Conservation (phyloP, 1,284 basidiomycete species). For the Ustilago sp. region DNA sequence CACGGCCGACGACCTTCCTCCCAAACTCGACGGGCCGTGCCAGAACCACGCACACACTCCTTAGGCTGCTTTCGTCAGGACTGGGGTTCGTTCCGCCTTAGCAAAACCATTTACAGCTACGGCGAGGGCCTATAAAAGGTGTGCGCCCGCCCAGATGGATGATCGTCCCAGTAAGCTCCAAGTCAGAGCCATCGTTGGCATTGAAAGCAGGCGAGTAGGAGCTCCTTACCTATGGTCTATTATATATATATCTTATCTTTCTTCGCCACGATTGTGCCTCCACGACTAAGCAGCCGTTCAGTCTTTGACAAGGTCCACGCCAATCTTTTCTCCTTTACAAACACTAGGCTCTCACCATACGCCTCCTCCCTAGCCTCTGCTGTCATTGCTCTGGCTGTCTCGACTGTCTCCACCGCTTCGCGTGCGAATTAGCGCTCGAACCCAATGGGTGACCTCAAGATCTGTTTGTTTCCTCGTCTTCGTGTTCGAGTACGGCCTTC, state of each 20-base stretch:
- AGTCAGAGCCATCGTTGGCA: too few species aligned
- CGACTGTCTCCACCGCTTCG: neutral
- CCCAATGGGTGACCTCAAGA: neutral
- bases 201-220: too few species aligned
- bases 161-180: too few species aligned
- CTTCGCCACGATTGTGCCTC: neutral
- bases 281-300: neutral
- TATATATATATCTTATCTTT: too few species aligned
- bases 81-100: too few species aligned
- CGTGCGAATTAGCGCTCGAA: neutral
- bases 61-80: too few species aligned
- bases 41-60: too few species aligned
- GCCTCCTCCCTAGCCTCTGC: neutral
- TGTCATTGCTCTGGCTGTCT: neutral
- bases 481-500: neutral
- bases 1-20: too few species aligned
- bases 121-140: neutral
- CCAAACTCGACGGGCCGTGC: too few species aligned
- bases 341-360: neutral
- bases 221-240: neutral
- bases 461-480: neutral
- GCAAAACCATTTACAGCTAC: too few species aligned
- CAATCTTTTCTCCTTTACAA: neutral
- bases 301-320: neutral
- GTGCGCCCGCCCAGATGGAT: too few species aligned